Base-by-base conservation (phyloP, 2,329 filamentous ascomycete genomes). In the Aureobasidium namibiae region DNA sequence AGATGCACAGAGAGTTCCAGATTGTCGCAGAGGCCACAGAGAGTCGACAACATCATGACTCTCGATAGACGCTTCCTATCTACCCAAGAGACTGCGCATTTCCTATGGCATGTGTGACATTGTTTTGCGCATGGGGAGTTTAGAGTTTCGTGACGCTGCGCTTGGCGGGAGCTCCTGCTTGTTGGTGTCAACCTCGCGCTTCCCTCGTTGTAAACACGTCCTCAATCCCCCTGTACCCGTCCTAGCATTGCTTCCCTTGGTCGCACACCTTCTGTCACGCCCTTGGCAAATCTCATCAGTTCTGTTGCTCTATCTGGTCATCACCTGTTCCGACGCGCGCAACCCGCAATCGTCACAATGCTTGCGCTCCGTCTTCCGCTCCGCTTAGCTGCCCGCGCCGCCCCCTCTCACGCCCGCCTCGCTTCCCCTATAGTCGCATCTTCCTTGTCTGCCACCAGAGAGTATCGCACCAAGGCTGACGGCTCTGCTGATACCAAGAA, bases 341-440 rank as follows among this genome's bases (percentile, higher is more conserved):
- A 52, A 26, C 34, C 23, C 46, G 31, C 18, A 48, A n/a, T 18
- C 13, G 6, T 38, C 48, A 57, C 39, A 23, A 63, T 63, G 61
- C 42, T 63, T 21, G 42, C 56, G 31, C 24, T 56, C 56, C 59
- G 49, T 23, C 49, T 63, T n/a, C 59, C 59, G 9, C 36, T 61
- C 16, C 61, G 61, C 14, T n/a, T 59, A 26, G 61, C 61, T 29
- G 49, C 48, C 9, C 26, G 33, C 31, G 24, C 46, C 33, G 23
- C 50, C 41, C 38, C 36, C 21, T 16, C 23, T 11, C 9, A 57
- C 34, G 36, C 49, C 14, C 41, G 14, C 26, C n/a, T 31, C 29
- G 42, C 54, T 21, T 29, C 44, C 24, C 53, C 60, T 5, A n/a
- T 44, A n/a, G 39, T 45, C 39, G 39, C 52, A 23, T 45, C 52